A percentile compares a stretch with the other conserved stretches of the same genome.
Evolutionary conservation across 169 alveolate species (phyloP).

Genomic region (Cryptosporidium ryanae): DNA sequence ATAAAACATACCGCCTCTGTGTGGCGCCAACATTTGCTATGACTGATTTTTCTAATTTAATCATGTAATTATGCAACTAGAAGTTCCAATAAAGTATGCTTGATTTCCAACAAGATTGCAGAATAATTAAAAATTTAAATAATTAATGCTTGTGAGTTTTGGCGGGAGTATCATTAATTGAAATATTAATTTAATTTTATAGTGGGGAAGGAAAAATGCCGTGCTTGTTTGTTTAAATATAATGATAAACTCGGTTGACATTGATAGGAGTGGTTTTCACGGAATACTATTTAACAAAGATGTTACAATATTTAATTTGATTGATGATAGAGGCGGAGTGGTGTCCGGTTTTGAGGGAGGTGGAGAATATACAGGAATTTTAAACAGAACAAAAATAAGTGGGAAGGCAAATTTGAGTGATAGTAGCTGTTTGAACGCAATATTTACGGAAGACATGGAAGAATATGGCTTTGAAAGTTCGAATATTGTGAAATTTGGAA

Average conservation of each 20-base stretch:
- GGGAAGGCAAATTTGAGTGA: not conserved
- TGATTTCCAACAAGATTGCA: no score
- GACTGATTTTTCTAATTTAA: no score
- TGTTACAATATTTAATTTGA: slow-evolving; percentile 10
- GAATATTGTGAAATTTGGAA: slow-evolving; percentile 48
- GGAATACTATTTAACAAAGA: slow-evolving; percentile 18
- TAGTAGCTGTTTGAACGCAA: slow-evolving; percentile 6
- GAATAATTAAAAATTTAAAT: no score
- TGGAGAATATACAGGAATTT: not conserved
- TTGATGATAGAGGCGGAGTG: no score
- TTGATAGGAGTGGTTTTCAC: slow-evolving; percentile 27
- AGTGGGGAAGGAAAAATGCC: no score
- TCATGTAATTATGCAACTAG: no score
- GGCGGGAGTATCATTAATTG: no score
- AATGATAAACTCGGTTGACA: slow-evolving; percentile 34
- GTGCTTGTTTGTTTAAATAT: not conserved
- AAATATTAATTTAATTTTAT: no score
- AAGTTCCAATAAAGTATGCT: no score
- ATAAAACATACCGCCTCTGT: no score
- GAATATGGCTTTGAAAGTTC: not conserved
- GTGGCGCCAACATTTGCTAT: no score
- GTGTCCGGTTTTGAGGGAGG: not conserved
- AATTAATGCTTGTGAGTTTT: no score
- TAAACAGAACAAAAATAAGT: not conserved
- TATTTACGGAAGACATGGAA: slow-evolving; percentile 16